Evolutionary conservation across 2,329 filamentous ascomycete genomes (phyloP).

Genomic region (Ceratocystis harringtonii): DNA sequence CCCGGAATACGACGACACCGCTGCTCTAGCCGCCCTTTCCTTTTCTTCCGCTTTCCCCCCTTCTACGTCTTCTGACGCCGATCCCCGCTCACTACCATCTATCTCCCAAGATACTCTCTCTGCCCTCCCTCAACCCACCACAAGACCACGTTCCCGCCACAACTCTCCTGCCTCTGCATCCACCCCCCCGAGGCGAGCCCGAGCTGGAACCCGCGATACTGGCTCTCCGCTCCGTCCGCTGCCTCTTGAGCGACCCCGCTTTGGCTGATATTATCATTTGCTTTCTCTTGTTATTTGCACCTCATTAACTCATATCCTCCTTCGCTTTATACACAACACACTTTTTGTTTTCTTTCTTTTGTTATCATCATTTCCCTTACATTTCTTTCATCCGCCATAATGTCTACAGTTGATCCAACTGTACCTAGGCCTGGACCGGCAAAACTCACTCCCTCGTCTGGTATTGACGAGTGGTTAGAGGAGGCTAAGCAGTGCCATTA

Average conservation of each 20-base stretch:
- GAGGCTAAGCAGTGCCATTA: conserved; percentile 96
- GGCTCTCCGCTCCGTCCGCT: conserved; percentile 15
- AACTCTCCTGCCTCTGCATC: conserved; percentile 14
- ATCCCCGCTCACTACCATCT: conserved; percentile 16
- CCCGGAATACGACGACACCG: conserved; percentile 17
- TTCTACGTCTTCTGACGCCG: conserved; percentile 5
- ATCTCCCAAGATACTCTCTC: conserved; percentile 14
- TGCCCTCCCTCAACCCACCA: conserved; percentile 10
- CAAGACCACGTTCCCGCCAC: conserved; percentile 16
- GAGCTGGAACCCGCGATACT: conserved; percentile 17
- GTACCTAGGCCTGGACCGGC: conserved; percentile 86
- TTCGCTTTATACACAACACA: neutral
- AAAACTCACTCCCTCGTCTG: conserved; percentile 65
- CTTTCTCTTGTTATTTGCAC: conserved; percentile 4
- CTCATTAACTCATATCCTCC: neutral
- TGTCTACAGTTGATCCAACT: conserved; percentile 13
- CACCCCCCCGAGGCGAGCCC: conserved; percentile 15
- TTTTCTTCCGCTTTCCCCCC: conserved; percentile 10
- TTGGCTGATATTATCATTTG: conserved; percentile 12
- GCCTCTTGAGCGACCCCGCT: conserved; percentile 15
- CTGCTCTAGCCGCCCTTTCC: conserved; percentile 10
- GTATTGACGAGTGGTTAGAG: conserved; percentile 90
- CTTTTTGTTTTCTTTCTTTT: neutral
- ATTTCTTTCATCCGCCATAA: conserved; percentile 7
- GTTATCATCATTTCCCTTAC: neutral